Percentiles rank a stretch among this genome's conserved stretches.
Evolutionary conservation across 2,329 filamentous ascomycete genomes (phyloP).

Genomic region (Sphaerulina vaccinii): DNA sequence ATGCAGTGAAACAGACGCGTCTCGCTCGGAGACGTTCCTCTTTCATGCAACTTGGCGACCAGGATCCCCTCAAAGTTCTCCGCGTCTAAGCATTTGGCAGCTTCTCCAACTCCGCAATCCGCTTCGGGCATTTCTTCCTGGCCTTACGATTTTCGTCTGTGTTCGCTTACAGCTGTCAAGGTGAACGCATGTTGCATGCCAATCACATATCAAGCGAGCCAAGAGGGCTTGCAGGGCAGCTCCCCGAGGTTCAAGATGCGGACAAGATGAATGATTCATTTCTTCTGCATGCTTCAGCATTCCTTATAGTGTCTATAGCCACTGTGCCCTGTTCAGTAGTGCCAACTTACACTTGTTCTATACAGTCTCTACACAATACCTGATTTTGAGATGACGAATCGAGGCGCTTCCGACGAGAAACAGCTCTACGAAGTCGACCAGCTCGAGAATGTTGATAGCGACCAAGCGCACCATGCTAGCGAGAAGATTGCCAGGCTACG

Average conservation of each 20-base stretch:
- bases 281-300: not conserved
- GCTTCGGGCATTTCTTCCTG: not conserved
- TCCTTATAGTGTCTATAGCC: not conserved
- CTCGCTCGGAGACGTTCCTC: not conserved
- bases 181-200: not conserved
- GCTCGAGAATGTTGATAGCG: slow-evolving; percentile 4
- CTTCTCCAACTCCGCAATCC: not conserved
- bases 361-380: not conserved
- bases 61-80: not conserved
- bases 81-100: not conserved
- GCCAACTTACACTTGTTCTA: too few relatives aligned
- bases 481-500: slow-evolving; percentile 8
- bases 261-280: not conserved
- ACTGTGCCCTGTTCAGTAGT: too few relatives aligned
- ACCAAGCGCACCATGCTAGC: slow-evolving; percentile 1
- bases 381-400: not conserved
- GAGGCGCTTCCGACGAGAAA: slow-evolving; percentile 3
- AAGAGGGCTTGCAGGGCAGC: not conserved
- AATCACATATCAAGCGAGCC: too few relatives aligned
- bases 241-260: not conserved
- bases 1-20: not conserved
- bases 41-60: not conserved
- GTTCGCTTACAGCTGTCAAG: not conserved
- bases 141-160: not conserved
- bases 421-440: slow-evolving; percentile 7